Conservation (phyloP, 1,284 basidiomycete species). For the Earliella scabrosa region DNA sequence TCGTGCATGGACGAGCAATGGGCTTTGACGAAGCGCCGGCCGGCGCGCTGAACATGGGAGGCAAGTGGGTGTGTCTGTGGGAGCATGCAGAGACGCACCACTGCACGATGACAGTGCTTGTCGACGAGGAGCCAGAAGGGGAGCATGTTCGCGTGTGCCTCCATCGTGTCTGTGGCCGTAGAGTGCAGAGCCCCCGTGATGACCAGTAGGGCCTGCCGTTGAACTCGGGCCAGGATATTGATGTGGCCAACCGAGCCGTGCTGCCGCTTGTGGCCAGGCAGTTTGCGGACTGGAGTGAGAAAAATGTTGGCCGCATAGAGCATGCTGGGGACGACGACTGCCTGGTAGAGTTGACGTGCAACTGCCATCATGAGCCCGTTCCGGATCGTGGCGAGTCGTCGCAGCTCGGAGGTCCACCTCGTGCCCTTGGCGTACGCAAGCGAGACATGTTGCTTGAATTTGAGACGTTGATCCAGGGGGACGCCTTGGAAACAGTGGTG, state of each 20-base stretch:
- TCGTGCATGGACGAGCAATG: conserved; percentile 28
- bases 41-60: conserved; percentile 12
- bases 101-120: conserved; percentile 30
- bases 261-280: conserved; percentile 4
- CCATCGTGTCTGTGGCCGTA: conserved; percentile 36
- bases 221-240: conserved; percentile 29
- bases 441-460: conserved; percentile 36
- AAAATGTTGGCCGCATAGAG: conserved; percentile 41
- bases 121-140: conserved; percentile 35
- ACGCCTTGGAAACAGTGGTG: conserved; percentile 40
- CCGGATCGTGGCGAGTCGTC: conserved; percentile 23
- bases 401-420: conserved; percentile 23
- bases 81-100: conserved; percentile 36
- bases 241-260: conserved; percentile 19
- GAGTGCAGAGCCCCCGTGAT: conserved; percentile 40
- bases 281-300: conserved; percentile 28
- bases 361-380: conserved; percentile 1
- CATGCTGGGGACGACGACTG: conserved; percentile 39
- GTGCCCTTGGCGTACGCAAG: conserved; percentile 37
- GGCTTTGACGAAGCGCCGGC: conserved; percentile 8
- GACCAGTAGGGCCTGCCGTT: conserved; percentile 34
- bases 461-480: conserved; percentile 38
- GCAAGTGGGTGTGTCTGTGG: conserved; percentile 39
- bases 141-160: conserved; percentile 36
- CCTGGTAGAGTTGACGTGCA: conserved; percentile 25